phyloP scores from a whole-genome alignment of 2,329 filamentous ascomycete genomes.

The Coniella lustricola region DNA sequence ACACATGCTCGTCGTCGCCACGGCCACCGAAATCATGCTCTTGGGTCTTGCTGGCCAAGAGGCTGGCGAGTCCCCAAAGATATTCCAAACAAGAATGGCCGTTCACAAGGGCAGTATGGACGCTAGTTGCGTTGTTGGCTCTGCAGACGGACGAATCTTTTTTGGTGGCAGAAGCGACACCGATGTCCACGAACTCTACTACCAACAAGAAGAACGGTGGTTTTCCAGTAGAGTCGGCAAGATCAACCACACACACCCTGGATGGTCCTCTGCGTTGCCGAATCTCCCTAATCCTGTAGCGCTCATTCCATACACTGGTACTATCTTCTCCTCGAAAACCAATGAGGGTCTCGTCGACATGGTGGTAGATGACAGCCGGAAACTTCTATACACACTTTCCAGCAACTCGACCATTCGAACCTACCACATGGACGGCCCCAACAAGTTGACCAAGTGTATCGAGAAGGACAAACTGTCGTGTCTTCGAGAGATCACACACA shows the following conservation, averaged over 20 bases:
- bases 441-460: conserved; percentile 56
- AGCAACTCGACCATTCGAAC: conserved; percentile 82
- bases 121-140: conserved; percentile 72
- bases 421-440: conserved; percentile 70
- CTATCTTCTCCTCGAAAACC: conserved; percentile 43
- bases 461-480: conserved; percentile 57
- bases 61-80: conserved; percentile 53
- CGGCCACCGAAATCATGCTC: conserved; percentile 74
- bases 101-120: conserved; percentile 69
- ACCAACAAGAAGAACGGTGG: conserved; percentile 97
- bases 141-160: conserved; percentile 84
- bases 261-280: conserved; percentile 60
- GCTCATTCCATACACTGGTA: conserved; percentile 35
- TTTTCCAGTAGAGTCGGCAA: conserved; percentile 84
- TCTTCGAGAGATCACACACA: conserved; percentile 73
- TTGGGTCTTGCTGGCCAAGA: conserved; percentile 67
- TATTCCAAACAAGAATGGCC: conserved; percentile 87
- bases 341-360: conserved; percentile 69
- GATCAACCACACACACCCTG: conserved; percentile 76
- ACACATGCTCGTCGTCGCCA: conserved; percentile 83
- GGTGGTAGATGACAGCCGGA: conserved; percentile 80
- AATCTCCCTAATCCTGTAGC: conserved; percentile 33
- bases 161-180: conserved; percentile 75
- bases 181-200: conserved; percentile 88
- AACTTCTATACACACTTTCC: conserved; percentile 85